These are phyloP conservation scores for Salix koriyanagi DNA, from an alignment of 345 rosid species.

Conservation along the genomic window DNA sequence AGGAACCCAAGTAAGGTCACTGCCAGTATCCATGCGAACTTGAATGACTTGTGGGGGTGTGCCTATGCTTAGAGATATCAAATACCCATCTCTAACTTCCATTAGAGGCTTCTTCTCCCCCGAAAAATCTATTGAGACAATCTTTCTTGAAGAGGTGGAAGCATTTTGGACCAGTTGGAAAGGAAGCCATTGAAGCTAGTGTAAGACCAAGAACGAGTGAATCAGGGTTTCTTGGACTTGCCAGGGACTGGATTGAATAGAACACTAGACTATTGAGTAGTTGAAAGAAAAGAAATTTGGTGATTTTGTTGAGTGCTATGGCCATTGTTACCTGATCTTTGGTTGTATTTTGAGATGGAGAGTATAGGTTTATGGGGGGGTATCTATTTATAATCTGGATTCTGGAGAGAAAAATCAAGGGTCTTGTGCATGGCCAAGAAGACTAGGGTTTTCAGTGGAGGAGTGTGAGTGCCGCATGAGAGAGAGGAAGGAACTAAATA, in stretches of 20 bases:
- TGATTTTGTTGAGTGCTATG: background rate
- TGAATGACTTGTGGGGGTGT: slow-evolving; percentile 76
- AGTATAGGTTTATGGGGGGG: background rate
- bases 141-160: slow-evolving; percentile 19
- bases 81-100: slow-evolving; percentile 71
- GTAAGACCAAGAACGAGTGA: slow-evolving; percentile 50
- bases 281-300: slow-evolving; percentile 24
- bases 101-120: slow-evolving; percentile 50
- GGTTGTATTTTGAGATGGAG: background rate
- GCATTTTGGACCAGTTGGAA: slow-evolving; percentile 32
- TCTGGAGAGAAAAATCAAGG: background rate
- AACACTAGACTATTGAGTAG: slow-evolving; percentile 7
- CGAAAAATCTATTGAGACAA: slow-evolving; percentile 22
- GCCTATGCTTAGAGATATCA: slow-evolving; percentile 62
- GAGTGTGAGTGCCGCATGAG: background rate
- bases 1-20: slow-evolving; percentile 92
- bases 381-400: slow-evolving; percentile 1
- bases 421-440: background rate
- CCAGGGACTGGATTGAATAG: slow-evolving; percentile 29
- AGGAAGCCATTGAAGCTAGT: slow-evolving; percentile 34
- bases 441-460: background rate
- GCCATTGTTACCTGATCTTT: background rate
- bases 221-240: slow-evolving; percentile 29
- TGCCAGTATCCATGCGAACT: slow-evolving; percentile 81
- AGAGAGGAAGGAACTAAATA: background rate